Evolutionary conservation across 108 stramenopile genomes (phyloP), one percentile per base, ranked within the genome.

Genomic region (Fistulifera pelliculosa): DNA sequence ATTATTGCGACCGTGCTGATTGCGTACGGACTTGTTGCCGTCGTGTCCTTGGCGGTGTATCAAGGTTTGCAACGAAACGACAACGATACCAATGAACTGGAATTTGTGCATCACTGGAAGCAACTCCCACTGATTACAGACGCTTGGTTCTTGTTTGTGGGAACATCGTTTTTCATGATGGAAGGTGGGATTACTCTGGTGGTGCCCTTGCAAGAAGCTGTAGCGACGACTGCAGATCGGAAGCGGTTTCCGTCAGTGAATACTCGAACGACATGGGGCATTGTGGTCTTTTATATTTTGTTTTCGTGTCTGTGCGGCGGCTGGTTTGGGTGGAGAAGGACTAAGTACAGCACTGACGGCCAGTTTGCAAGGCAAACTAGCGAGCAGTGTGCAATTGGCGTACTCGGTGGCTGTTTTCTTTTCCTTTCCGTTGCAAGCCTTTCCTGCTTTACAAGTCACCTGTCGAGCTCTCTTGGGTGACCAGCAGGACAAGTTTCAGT

Each of bases 381-480:
- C 82, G 16, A 77, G 76, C 13, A 73, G 61, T 13, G 73, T 85
- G 8, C 84, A 85, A 58, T 47, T 85, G 18, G 79, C 77, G n/a
- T 85, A 85, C 56, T 73, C 71, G 23, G 28, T 81, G 2, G 84
- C 84, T 2, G 84, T 85, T 4, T 56, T 78, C 15, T 80, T 85
- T 35, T 81, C 84, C 0, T 87, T 87, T 65, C 85, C 85, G 31
- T 54, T 87, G 8, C 85, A 87, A 60, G 67, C 69, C 58, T 87
- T 80, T 53, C 85, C 85, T 25, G 77, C 85, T 26, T 43, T 87
- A 62, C 74, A 83, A 64, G 73, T 87, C 42, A 56, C 71, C 4
- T 65, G 61, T 38, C 57, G 65, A 1, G 54, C 68, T 5, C 64
- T 73, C 47, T 21, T 45, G 40, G 22, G 44, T 31, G 19, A 21